These are phyloP conservation scores for Ceratocystiopsis brevicomis DNA, from an alignment of 2,329 filamentous ascomycete genomes.

Conservation along the genomic window DNA sequence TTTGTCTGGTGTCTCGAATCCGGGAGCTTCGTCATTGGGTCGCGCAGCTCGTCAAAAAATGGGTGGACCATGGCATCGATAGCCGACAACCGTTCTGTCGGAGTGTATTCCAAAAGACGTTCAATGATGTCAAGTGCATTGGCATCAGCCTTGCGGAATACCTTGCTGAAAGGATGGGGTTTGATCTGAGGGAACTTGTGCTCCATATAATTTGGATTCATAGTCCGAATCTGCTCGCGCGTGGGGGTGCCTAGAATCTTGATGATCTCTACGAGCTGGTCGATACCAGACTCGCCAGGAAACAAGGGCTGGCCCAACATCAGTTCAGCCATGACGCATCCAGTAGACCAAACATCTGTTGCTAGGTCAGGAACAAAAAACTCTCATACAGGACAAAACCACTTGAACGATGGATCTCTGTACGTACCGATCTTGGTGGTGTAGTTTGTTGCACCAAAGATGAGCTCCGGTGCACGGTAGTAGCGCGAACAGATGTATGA, in stretches of 20 bases:
- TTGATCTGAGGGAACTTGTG: conserved; percentile 99
- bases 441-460: conserved; percentile 98
- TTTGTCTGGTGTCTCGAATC: conserved; percentile 83
- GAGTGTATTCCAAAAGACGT: conserved; percentile 85
- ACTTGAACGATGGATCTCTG: background rate
- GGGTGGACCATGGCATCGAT: conserved; percentile 96
- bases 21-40: conserved; percentile 75
- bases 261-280: conserved; percentile 97
- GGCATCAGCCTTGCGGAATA: conserved; percentile 87
- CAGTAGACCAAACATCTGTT: conserved; percentile 94
- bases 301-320: conserved; percentile 98
- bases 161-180: conserved; percentile 97
- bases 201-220: conserved; percentile 99
- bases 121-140: conserved; percentile 93
- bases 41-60: conserved; percentile 93
- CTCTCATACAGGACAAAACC: background rate
- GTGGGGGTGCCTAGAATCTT: conserved; percentile 95
- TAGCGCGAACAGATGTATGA: conserved; percentile 99
- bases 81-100: conserved; percentile 80
- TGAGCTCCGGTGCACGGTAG: conserved; percentile 93
- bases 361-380: background rate
- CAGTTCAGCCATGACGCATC: conserved; percentile 96
- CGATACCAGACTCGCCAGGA: conserved; percentile 94
- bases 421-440: conserved; percentile 94
- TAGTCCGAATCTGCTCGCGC: conserved; percentile 93